These are phyloP conservation scores for Kazachstania sp. DNA, from an alignment of 1,139 yeast species.

Conservation along the genomic window DNA sequence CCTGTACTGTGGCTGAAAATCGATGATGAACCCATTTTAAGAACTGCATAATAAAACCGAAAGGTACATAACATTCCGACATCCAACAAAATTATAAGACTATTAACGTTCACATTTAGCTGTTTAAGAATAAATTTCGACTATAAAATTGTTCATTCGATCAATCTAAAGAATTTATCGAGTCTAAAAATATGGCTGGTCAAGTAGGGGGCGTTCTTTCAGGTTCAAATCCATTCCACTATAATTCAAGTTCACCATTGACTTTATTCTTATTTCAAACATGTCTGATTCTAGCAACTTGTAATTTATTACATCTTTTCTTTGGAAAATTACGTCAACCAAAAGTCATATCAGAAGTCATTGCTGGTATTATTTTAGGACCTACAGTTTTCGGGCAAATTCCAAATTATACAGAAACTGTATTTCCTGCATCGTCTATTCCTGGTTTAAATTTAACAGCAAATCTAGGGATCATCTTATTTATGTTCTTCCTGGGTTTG, in stretches of 20 bases:
- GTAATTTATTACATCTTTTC: slow-evolving; percentile 51
- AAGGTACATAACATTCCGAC: no score
- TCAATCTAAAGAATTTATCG: background rate
- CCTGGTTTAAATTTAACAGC: slow-evolving; percentile 61
- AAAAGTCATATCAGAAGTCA: slow-evolving; percentile 67
- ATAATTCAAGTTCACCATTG: slow-evolving; percentile 36
- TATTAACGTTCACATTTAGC: no score
- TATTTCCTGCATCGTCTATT: slow-evolving; percentile 55
- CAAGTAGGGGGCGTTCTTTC: slow-evolving; percentile 57
- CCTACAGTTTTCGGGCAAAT: slow-evolving; percentile 63
- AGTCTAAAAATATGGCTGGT: slow-evolving; percentile 4
- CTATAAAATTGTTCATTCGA: no score
- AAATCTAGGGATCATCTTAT: slow-evolving; percentile 62
- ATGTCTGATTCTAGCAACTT: slow-evolving; percentile 23
- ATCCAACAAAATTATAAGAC: no score
- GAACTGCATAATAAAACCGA: no score
- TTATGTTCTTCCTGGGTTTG: slow-evolving; percentile 66
- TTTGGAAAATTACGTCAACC: slow-evolving; percentile 59
- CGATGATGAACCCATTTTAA: no score
- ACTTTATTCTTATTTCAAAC: slow-evolving; percentile 28
- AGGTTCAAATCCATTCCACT: slow-evolving; percentile 60
- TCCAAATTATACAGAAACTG: slow-evolving; percentile 52
- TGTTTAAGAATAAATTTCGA: no score
- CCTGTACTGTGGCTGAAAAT: no score
- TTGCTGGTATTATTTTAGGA: slow-evolving; percentile 64